Evolutionary conservation across 2,329 filamentous ascomycete species (phyloP).

Genomic region (Calonectria pseudoturangicola): DNA sequence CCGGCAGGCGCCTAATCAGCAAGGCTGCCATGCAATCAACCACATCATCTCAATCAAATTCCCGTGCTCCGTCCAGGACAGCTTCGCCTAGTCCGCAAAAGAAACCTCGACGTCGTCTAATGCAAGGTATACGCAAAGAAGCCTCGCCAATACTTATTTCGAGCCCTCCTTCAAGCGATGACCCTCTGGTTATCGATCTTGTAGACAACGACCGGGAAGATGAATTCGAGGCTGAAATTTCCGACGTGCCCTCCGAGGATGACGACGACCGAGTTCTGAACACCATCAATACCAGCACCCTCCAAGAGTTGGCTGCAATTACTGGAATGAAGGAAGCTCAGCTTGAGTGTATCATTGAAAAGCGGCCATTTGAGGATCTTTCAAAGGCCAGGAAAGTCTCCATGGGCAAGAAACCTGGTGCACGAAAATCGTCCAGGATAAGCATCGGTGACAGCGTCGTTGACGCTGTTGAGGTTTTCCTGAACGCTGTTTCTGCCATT

Average conservation of each 20-base stretch:
- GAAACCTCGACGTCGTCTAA: conserved; percentile 58
- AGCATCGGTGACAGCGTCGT: conserved; percentile 73
- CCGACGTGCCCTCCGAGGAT: conserved; percentile 55
- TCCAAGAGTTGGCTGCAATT: conserved; percentile 87
- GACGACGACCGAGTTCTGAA: conserved; percentile 75
- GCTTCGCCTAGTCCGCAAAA: conserved; percentile 57
- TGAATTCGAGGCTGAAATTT: conserved; percentile 60
- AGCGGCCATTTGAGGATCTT: conserved; percentile 83
- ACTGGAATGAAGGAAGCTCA: conserved; percentile 83
- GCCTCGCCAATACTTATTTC: conserved; percentile 50
- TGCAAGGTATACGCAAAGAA: conserved; percentile 61
- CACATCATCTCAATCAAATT: conserved; percentile 36
- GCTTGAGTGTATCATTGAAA: conserved; percentile 80
- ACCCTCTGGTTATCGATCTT: conserved; percentile 60
- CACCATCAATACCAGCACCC: conserved; percentile 88
- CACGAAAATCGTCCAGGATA: conserved; percentile 67
- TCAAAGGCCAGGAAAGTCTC: conserved; percentile 80
- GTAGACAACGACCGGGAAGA: conserved; percentile 66
- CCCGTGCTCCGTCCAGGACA: conserved; percentile 46
- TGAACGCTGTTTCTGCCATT: conserved; percentile 86
- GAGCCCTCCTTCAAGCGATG: conserved; percentile 57
- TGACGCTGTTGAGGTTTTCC: conserved; percentile 79
- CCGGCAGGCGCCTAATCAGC: conserved; percentile 55
- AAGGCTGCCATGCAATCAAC: conserved; percentile 55
- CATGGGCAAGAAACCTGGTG: conserved; percentile 67